Percentiles rank a stretch among this genome's conserved stretches.
These are phyloP conservation scores for Barbatosphaeria neglecta DNA, from an alignment of 495 filamentous ascomycete species.

Conservation along the genomic window DNA sequence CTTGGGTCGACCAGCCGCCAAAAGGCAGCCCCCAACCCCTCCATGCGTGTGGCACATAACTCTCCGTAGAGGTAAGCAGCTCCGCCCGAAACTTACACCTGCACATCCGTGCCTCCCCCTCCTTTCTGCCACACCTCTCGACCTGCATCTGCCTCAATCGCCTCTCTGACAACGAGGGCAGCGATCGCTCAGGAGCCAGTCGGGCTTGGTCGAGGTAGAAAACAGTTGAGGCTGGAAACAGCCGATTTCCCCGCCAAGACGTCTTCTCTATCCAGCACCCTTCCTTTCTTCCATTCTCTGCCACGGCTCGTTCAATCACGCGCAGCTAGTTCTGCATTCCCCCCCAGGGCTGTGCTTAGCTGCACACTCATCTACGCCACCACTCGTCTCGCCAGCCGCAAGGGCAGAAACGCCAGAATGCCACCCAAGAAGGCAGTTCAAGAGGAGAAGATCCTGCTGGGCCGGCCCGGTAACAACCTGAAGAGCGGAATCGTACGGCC, in stretches of 20 bases:
- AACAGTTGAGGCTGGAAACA: conserved; percentile 9
- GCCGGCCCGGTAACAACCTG: conserved; percentile 93
- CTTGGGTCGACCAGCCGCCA: too few relatives aligned
- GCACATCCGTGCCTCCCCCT: neutral
- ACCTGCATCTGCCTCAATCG: too few relatives aligned
- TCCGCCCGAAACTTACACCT: too few relatives aligned
- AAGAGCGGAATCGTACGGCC: conserved; percentile 97
- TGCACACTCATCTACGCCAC: conserved; percentile 31
- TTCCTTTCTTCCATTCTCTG: conserved; percentile 43
- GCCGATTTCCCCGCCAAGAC: conserved; percentile 19
- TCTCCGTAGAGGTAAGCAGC: too few relatives aligned
- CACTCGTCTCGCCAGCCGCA: conserved; percentile 36
- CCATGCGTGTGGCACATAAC: too few relatives aligned
- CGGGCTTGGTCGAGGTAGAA: too few relatives aligned
- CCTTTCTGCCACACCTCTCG: neutral
- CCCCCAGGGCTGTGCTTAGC: conserved; percentile 26
- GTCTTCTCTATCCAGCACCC: conserved; percentile 31
- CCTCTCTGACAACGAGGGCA: too few relatives aligned
- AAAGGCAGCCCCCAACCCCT: too few relatives aligned
- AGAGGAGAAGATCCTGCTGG: conserved; percentile 73
- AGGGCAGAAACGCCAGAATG: conserved; percentile 48
- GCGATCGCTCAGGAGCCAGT: too few relatives aligned
- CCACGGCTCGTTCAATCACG: conserved; percentile 35
- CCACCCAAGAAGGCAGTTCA: conserved; percentile 65
- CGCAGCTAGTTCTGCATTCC: conserved; percentile 55